Evolutionary conservation across 2,329 filamentous ascomycete genomes (phyloP).

Genomic region (Penicillium hesseltinei): DNA sequence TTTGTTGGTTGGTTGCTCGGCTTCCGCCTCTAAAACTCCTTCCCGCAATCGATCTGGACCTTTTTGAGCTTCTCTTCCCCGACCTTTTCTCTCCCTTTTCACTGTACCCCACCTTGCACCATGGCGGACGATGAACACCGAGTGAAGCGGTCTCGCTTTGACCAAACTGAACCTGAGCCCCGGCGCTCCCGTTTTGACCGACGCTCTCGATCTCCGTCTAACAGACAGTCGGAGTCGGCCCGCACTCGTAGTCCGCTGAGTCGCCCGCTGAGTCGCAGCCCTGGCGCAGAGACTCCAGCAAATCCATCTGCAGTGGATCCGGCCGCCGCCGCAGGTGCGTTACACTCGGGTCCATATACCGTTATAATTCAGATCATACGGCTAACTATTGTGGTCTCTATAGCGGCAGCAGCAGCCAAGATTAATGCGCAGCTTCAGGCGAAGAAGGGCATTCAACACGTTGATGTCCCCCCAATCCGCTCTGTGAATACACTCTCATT

Average conservation of each 20-base stretch:
- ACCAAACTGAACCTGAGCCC: conserved; percentile 81
- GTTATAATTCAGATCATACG: not conserved
- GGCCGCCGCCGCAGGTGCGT: conserved; percentile 71
- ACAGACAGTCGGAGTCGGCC: conserved; percentile 63
- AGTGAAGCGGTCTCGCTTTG: conserved; percentile 86
- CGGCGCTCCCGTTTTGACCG: conserved; percentile 85
- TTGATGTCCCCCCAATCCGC: conserved; percentile 79
- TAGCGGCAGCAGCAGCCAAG: conserved; percentile 82
- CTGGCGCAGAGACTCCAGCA: conserved; percentile 40
- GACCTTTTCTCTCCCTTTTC: not conserved
- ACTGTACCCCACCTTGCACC: conserved; percentile 5
- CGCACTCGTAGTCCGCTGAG: conserved; percentile 79
- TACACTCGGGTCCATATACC: not conserved
- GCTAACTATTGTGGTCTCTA: conserved; percentile 19
- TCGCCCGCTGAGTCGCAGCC: conserved; percentile 44
- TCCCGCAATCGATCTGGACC: conserved; percentile 13
- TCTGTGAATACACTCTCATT: conserved; percentile 46
- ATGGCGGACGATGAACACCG: conserved; percentile 80
- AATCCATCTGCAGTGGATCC: conserved; percentile 61
- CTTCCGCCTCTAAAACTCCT: conserved; percentile 22
- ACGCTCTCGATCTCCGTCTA: conserved; percentile 78
- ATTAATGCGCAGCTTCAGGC: conserved; percentile 82
- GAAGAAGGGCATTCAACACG: conserved; percentile 85
- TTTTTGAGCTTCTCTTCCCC: conserved; percentile 9
- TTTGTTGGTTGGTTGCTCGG: conserved; percentile 15